Evolutionary conservation across 2,329 filamentous ascomycete species (phyloP).

Genomic region (Xylaria sp.): DNA sequence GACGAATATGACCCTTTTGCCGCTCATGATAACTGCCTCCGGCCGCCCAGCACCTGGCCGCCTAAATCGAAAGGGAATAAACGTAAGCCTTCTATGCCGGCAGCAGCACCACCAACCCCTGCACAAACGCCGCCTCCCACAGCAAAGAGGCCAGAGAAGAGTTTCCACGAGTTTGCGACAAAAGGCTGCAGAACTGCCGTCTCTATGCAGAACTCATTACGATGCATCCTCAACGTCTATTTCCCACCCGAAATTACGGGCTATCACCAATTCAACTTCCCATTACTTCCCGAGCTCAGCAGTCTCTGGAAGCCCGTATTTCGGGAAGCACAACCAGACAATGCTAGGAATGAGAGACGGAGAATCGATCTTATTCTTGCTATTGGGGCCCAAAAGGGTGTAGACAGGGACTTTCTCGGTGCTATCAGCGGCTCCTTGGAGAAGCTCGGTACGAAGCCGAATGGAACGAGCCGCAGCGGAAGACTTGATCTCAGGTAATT

Average conservation of each 20-base stretch:
- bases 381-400: conserved; percentile 58
- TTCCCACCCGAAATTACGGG: conserved; percentile 52
- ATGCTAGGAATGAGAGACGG: conserved; percentile 38
- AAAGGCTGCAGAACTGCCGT: conserved; percentile 51
- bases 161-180: conserved; percentile 50
- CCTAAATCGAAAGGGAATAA: conserved; percentile 8
- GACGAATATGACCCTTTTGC: conserved; percentile 55
- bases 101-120: conserved; percentile 45
- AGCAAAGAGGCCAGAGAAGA: conserved; percentile 35
- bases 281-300: conserved; percentile 51
- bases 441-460: conserved; percentile 54
- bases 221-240: conserved; percentile 53
- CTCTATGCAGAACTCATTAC: conserved; percentile 59
- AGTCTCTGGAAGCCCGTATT: conserved; percentile 59
- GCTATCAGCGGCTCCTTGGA: conserved; percentile 57
- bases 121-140: conserved; percentile 46
- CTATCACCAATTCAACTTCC: conserved; percentile 52
- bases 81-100: conserved; percentile 12
- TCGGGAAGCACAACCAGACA: conserved; percentile 39
- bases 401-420: conserved; percentile 52
- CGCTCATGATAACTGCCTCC: conserved; percentile 28
- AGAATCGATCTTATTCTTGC: conserved; percentile 62
- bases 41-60: conserved; percentile 4
- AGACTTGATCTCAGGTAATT: conserved; percentile 61
- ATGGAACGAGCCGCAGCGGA: conserved; percentile 54